Base-by-base conservation (phyloP, 148 eudicot genomes). In the Vaccinium corymbosum region DNA sequence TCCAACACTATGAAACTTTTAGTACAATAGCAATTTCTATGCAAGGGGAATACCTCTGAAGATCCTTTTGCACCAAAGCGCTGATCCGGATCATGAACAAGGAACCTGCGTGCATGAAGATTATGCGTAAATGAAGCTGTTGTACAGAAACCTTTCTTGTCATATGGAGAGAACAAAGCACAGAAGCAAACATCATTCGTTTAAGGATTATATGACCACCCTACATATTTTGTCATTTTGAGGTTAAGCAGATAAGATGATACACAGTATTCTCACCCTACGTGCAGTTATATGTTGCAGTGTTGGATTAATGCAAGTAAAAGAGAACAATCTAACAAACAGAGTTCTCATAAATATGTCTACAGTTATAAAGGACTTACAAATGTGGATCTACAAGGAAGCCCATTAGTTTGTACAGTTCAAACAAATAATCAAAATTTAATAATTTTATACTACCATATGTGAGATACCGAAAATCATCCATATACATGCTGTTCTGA, bases 11-110 rank as follows among this genome's bases (percentile, higher is more conserved):
- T 48, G 17, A 14, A 22, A 25, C 42, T n/a, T 38, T 38, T 35
- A 38, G 1, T 20, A 1, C 22, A 19, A 3, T 35, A 55, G 22
- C 29, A 15, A 55, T 57, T 32, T 83, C 19, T 51, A 74, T 6
- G 80, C 72, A 79, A 46, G 62, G 2, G 16, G 86, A 59, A 84
- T 76, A 78, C 94, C 94, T 92, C 94, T 56, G 90, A 86, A 75
- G 94, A 87, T 86, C 93, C 94, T 25, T 86, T 90, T 74, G 92
- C 91, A 85, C 94, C 94, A 66, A 92, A 88, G 27, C 94, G 94
- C 83, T 88, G 85, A 86, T 86, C 79, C 52, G 91, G 90, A 79
- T 92, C 93, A 56, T 82, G 92, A 82, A 85, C 85, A 81, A 92
- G 94, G 84, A 91, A 84, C 90, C 94, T 92, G 81, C 81, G 56